Percentiles rank a stretch among this genome's conserved stretches.
These are phyloP conservation scores for Moesziomyces antarcticus DNA, from an alignment of 1,284 basidiomycete genomes.

Conservation along the genomic window DNA sequence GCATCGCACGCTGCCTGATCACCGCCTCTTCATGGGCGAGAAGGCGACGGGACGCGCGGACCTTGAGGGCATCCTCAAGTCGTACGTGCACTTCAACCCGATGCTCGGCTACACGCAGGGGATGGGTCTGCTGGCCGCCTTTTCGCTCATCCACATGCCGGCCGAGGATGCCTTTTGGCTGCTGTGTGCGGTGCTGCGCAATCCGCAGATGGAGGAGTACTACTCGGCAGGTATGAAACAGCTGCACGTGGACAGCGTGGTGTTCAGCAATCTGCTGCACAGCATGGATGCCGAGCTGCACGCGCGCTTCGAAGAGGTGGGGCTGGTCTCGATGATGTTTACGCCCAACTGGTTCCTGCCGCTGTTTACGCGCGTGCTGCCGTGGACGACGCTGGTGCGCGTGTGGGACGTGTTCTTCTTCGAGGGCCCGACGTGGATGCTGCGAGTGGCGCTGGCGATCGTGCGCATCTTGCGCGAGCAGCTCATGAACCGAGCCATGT, in stretches of 20 bases:
- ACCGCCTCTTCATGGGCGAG: conserved; percentile 59
- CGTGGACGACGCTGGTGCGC: conserved; percentile 79
- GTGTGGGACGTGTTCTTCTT: conserved; percentile 86
- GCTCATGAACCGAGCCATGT: conserved; percentile 73
- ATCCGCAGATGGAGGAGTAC: conserved; percentile 72
- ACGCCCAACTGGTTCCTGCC: conserved; percentile 67
- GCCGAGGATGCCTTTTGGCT: conserved; percentile 93
- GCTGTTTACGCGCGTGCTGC: conserved; percentile 81
- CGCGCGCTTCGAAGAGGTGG: conserved; percentile 45
- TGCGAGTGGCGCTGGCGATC: conserved; percentile 82
- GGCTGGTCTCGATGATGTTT: conserved; percentile 63
- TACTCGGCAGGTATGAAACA: conserved; percentile 79
- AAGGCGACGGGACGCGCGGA: conserved; percentile 59
- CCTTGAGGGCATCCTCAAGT: conserved; percentile 63
- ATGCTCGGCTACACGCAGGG: conserved; percentile 71
- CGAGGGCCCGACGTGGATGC: conserved; percentile 80
- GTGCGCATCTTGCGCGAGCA: conserved; percentile 72
- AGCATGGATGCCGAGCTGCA: conserved; percentile 73
- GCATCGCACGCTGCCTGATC: conserved; percentile 59
- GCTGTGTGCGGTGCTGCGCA: conserved; percentile 77
- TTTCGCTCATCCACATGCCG: conserved; percentile 81
- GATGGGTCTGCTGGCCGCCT: conserved; percentile 80
- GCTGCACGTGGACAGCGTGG: conserved; percentile 80
- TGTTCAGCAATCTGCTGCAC: conserved; percentile 82
- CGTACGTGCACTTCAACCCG: conserved; percentile 69